A percentile compares a stretch with the other conserved stretches of the same genome.
These are phyloP conservation scores for Sicyos edulis DNA, from an alignment of 306 rosid genomes.

Conservation along the genomic window DNA sequence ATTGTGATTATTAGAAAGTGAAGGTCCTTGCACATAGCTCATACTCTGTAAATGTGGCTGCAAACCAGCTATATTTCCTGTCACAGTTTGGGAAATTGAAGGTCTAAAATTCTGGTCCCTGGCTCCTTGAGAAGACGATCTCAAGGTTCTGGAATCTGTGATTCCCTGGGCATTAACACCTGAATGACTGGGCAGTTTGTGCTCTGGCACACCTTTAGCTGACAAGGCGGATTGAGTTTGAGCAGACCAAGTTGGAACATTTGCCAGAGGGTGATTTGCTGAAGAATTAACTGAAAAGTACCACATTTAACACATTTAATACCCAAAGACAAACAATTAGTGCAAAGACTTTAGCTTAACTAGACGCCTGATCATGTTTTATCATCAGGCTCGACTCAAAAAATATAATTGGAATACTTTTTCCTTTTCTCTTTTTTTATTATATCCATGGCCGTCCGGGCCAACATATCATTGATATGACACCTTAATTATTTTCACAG, in stretches of 20 bases:
- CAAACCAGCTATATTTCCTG: slow-evolving; percentile 52
- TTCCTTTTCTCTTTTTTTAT: too few species aligned
- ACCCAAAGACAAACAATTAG: not conserved
- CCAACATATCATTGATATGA: too few species aligned
- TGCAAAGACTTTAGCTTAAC: slow-evolving; percentile 1
- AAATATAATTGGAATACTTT: not conserved
- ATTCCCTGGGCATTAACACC: slow-evolving; percentile 55
- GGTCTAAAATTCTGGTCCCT: slow-evolving; percentile 62
- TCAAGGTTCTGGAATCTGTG: slow-evolving; percentile 30
- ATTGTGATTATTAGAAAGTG: slow-evolving; percentile 50
- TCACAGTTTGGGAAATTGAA: slow-evolving; percentile 44
- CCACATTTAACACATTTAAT: not conserved
- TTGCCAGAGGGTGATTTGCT: slow-evolving; percentile 44
- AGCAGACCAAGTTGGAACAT: slow-evolving; percentile 67
- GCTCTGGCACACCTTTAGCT: slow-evolving; percentile 57
- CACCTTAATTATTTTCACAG: too few species aligned
- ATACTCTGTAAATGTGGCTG: slow-evolving; percentile 50
- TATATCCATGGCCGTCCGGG: too few species aligned
- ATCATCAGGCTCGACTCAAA: not conserved
- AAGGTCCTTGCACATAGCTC: slow-evolving; percentile 56
- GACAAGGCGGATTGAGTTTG: slow-evolving; percentile 55
- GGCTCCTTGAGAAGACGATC: slow-evolving; percentile 39
- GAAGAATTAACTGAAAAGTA: slow-evolving; percentile 41
- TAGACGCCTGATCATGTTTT: slow-evolving; percentile 5
- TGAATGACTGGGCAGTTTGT: slow-evolving; percentile 47